Evolutionary conservation across 2,329 filamentous ascomycete genomes (phyloP), one percentile per base, ranked within the genome.

Genomic region (Colletotrichum filicis): DNA sequence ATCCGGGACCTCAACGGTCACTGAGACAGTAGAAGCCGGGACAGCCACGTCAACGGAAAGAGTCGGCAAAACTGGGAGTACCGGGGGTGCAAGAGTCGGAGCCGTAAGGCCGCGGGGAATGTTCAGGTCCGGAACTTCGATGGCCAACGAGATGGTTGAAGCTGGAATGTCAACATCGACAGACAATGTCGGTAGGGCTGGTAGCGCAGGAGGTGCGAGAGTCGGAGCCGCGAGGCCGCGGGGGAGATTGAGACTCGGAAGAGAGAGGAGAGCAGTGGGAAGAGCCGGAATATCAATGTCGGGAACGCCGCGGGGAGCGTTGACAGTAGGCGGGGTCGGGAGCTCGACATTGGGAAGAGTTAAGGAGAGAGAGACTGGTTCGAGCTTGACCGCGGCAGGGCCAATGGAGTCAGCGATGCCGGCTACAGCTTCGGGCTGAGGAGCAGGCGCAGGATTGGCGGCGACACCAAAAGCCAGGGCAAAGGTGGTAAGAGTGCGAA

Each of bases 381-480:
- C 57, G 9, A 26, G n/a, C 12, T 60, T 24, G 12, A 60, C 7
- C 4, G 14, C 19, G 55, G 30, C 5, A 19, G 28, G 26, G 3
- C 19, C 30, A n/a, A 37, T 19, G 28, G 11, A n/a, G 19, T 57
- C 55, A 6, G 19, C 28, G 7, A 58, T 11, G 30, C 28, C 30
- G 14, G 58, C 22, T 9, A 8, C 35, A 46, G 35, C 26, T 52
- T 46, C 32, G 49, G 35, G 49, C 9, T 52, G 22, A 32, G 57
- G 57, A 14, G 32, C 60, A 12, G 60, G 61, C 11, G 56, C 63
- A 8, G 69, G 69, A 5, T 32, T 46, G 16, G 70, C 70, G 22
- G 70, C 42, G 14, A 28, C 66, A 30, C 70, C 66, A 19, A 65
- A 32, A 8, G 46, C 66, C 14, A 73, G 32, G 8, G 59, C 46